phyloP scores from a whole-genome alignment of 2,329 filamentous ascomycete species.

The Hirsutella thompsonii region DNA sequence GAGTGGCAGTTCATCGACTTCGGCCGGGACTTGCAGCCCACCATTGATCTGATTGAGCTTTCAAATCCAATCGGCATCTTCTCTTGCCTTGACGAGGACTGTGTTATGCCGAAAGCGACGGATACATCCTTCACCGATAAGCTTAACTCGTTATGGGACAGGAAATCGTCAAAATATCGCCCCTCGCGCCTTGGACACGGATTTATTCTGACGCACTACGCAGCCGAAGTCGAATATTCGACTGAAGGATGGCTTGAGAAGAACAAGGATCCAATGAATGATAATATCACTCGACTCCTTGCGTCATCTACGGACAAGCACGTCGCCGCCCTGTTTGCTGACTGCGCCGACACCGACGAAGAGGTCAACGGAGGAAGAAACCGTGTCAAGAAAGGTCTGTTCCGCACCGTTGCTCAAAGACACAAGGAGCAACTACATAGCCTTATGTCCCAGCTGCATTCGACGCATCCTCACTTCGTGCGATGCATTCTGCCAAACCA shows the following conservation, averaged over 20 bases:
- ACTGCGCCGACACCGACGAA: constrained; percentile 76
- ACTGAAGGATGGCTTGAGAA: constrained; percentile 95
- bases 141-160: constrained; percentile 91
- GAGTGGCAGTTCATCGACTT: constrained; percentile 99
- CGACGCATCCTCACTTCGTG: constrained; percentile 95
- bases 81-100: constrained; percentile 94
- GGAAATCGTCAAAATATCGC: constrained; percentile 88
- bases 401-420: constrained; percentile 89
- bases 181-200: constrained; percentile 79
- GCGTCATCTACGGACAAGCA: constrained; percentile 73
- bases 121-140: constrained; percentile 97
- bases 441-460: constrained; percentile 86
- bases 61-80: constrained; percentile 98
- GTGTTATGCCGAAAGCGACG: constrained; percentile 96
- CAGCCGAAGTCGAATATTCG: constrained; percentile 93
- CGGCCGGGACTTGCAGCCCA: constrained; percentile 89
- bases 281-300: constrained; percentile 85
- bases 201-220: constrained; percentile 94
- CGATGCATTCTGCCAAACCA: constrained; percentile 96
- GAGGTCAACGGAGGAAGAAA: constrained; percentile 54
- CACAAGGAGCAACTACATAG: constrained; percentile 99
- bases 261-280: constrained; percentile 96
- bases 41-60: constrained; percentile 92
- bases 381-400: constrained; percentile 91
- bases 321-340: constrained; percentile 70